Evolutionary conservation across 495 filamentous ascomycete genomes (phyloP), one percentile per base, ranked within the genome.

Genomic region (Chaetomidium leptoderma): DNA sequence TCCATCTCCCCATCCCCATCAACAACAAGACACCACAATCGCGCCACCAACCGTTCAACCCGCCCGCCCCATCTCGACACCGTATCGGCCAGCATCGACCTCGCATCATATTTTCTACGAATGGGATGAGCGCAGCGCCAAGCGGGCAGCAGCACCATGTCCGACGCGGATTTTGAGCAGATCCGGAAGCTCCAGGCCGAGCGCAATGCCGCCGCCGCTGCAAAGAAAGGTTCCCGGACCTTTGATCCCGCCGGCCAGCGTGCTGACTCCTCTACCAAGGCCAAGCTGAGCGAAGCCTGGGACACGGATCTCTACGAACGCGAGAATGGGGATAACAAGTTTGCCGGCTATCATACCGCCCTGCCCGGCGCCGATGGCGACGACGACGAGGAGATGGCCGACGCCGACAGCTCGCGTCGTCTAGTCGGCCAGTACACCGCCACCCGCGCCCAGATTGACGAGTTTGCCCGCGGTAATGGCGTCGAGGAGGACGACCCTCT

Each of bases 381-480:
- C 65, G 90, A 91, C 61, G 91, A 63, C 14, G 86, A 89, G 35
- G 90, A 89, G 75, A 91, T 91, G 82, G 84, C 78, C 60, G 86
- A 90, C 68, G 84, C 75, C 61, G 85, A 89, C 66, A 85, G 79
- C 53, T 82, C 84, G 63, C 83, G 88, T 66, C 83, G 87, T 63
- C 77, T 99, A 57, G 91, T 97, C 29, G 95, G 92, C 57, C 95
- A 99, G 73, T 99, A 97, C 73, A 99, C 95, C 13, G 95, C 95
- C 19, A 90, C 91, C 16, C 84, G 82, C 63, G 83, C 85, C 51
- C 89, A 96, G 76, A 89, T 97, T 70, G 89, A 96, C 70, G 95
- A 99, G 78, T 92, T 97, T 74, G 89, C 92, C 9, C 84, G 78
- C 43, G 90, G 91, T 47, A 83, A 81, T 58, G 88, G 89, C 40